Percentiles rank a stretch among this genome's conserved stretches.
Conservation (phyloP, 2,329 filamentous ascomycete species). For the Calcarisporium arbuscula region DNA sequence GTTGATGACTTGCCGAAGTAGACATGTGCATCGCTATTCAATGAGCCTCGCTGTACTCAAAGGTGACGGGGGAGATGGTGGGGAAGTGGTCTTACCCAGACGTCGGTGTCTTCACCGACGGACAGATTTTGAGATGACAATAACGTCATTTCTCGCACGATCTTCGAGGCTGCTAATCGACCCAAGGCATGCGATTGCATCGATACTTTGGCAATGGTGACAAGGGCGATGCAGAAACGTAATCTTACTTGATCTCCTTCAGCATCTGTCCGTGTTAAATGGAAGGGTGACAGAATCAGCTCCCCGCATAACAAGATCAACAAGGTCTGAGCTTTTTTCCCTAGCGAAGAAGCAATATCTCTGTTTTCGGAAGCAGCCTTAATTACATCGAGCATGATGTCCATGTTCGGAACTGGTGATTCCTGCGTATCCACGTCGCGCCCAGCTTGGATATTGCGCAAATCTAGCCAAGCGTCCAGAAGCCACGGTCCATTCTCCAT, state of each 20-base stretch:
- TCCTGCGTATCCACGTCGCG: slow-evolving; percentile 25
- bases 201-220: slow-evolving; percentile 30
- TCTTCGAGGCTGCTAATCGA: slow-evolving; percentile 34
- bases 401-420: slow-evolving; percentile 29
- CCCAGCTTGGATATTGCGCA: slow-evolving; percentile 33
- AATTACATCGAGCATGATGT: slow-evolving; percentile 28
- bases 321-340: slow-evolving; percentile 30
- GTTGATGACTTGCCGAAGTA: slow-evolving; percentile 21
- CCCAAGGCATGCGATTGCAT: slow-evolving; percentile 25
- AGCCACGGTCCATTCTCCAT: slow-evolving; percentile 41
- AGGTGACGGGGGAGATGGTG: neutral
- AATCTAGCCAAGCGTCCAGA: slow-evolving; percentile 39
- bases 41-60: slow-evolving; percentile 11
- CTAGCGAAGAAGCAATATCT: slow-evolving; percentile 14
- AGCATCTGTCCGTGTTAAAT: slow-evolving; percentile 21
- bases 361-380: slow-evolving; percentile 13
- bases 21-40: slow-evolving; percentile 21
- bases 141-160: slow-evolving; percentile 35
- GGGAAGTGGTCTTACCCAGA: slow-evolving; percentile 29
- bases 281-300: slow-evolving; percentile 25
- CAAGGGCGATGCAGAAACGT: slow-evolving; percentile 30
- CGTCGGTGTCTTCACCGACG: slow-evolving; percentile 29
- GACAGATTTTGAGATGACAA: slow-evolving; percentile 23
- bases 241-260: slow-evolving; percentile 22
- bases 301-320: slow-evolving; percentile 38